phyloP scores from a whole-genome alignment of 2,329 filamentous ascomycete genomes.

The Fusarium clavum region DNA sequence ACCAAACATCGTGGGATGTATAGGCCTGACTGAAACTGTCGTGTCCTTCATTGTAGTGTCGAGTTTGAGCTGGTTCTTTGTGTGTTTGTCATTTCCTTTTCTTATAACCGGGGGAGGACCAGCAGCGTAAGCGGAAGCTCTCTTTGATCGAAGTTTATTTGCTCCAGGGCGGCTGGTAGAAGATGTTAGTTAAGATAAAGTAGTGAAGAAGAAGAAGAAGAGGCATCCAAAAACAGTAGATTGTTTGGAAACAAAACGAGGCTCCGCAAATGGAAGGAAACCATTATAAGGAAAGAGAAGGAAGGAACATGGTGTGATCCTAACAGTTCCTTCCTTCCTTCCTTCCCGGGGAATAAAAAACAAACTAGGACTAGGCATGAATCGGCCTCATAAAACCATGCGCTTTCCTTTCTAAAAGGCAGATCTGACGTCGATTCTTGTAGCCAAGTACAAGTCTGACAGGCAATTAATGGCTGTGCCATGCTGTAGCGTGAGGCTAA shows the following conservation, averaged over 20 bases:
- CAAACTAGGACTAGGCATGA: conserved; percentile 38
- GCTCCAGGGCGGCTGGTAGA: conserved; percentile 39
- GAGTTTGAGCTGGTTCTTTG: conserved; percentile 22
- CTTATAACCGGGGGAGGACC: conserved; percentile 20
- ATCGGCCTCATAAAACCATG: conserved; percentile 38
- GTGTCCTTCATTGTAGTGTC: conserved; percentile 40
- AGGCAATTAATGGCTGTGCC: conserved; percentile 35
- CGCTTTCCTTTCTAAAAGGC: conserved; percentile 13
- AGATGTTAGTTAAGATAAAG: conserved; percentile 19
- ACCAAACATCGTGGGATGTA: conserved; percentile 38
- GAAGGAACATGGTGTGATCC: conserved; percentile 16
- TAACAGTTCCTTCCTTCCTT: conserved; percentile 15
- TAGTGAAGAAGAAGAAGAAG: background rate
- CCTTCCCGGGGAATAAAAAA: conserved; percentile 1
- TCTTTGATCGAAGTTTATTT: conserved; percentile 45
- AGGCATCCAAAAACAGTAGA: conserved; percentile 7
- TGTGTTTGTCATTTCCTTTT: conserved; percentile 25
- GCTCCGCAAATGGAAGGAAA: conserved; percentile 1
- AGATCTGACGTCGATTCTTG: conserved; percentile 38
- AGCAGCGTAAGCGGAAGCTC: conserved; percentile 40
- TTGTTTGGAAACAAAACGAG: conserved; percentile 8
- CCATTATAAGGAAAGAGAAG: background rate
- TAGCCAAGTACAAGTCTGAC: background rate
- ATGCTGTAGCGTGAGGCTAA: conserved; percentile 29
- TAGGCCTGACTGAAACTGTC: conserved; percentile 37